Percentiles rank a stretch among this genome's conserved stretches.
Evolutionary conservation across 108 stramenopile species (phyloP).

Genomic region (Cyclotella cryptica): DNA sequence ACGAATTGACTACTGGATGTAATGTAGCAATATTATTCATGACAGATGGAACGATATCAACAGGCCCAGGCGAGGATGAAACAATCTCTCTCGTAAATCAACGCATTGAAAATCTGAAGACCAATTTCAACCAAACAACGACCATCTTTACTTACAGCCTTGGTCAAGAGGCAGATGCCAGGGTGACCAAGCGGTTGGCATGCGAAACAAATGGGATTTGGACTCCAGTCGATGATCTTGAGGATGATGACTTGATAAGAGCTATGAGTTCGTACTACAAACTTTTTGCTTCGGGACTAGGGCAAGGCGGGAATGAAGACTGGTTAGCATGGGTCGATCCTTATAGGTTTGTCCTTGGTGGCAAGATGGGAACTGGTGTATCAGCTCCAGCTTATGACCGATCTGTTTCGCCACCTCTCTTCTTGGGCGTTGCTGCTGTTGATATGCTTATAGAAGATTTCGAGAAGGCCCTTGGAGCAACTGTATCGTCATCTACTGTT

Average conservation of each 20-base stretch:
- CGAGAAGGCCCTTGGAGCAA: constrained; percentile 31
- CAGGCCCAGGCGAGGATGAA: constrained; percentile 25
- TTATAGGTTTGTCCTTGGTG: constrained; percentile 42
- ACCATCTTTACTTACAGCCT: constrained; percentile 60
- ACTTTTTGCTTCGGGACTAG: constrained; percentile 64
- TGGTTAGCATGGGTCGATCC: constrained; percentile 73
- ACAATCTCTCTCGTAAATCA: constrained; percentile 38
- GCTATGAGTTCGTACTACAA: constrained; percentile 64
- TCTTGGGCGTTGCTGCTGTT: constrained; percentile 45
- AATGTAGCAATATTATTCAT: constrained; percentile 51
- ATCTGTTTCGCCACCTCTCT: constrained; percentile 24
- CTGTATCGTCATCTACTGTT: constrained; percentile 27
- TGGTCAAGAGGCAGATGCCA: constrained; percentile 41
- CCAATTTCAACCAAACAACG: constrained; percentile 16
- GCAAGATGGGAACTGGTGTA: constrained; percentile 58
- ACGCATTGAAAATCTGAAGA: constrained; percentile 1
- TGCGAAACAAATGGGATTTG: constrained; percentile 62
- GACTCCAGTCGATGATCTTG: constrained; percentile 38
- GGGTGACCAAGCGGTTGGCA: constrained; percentile 48
- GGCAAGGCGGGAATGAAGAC: constrained; percentile 44
- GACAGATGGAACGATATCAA: constrained; percentile 48
- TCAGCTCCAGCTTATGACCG: constrained; percentile 68
- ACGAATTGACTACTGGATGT: constrained; percentile 43
- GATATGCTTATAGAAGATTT: constrained; percentile 38
- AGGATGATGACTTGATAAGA: constrained; percentile 33